Evolutionary conservation across 169 alveolate genomes (phyloP).

Genomic region (Plasmodium billcollinsi): DNA sequence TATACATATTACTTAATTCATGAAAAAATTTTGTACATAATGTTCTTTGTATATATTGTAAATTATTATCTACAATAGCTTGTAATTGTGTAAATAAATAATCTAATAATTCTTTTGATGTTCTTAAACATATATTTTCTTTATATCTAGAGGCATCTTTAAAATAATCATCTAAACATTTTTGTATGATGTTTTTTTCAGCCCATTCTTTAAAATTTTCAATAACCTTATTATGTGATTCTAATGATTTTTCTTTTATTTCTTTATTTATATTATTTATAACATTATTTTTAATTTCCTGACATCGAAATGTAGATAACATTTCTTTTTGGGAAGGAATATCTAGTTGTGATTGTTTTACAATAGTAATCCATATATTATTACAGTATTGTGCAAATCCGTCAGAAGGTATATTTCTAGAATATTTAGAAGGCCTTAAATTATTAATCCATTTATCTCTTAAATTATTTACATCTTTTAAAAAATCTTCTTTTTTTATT

Average conservation of each 20-base stretch:
- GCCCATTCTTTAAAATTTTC: constrained; percentile 79
- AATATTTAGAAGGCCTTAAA: constrained; percentile 85
- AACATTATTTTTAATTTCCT: constrained; percentile 86
- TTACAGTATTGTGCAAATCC: constrained; percentile 88
- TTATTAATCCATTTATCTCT: constrained; percentile 79
- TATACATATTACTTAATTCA: constrained; percentile 77
- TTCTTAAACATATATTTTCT: constrained; percentile 74
- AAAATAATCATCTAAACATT: constrained; percentile 79
- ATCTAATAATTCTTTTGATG: constrained; percentile 74
- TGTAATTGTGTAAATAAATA: constrained; percentile 77
- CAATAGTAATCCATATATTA: constrained; percentile 86
- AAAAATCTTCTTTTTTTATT: constrained; percentile 83
- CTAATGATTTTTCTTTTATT: constrained; percentile 59
- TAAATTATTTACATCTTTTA: constrained; percentile 79
- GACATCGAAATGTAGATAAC: constrained; percentile 89
- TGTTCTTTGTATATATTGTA: constrained; percentile 73
- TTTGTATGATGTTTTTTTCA: constrained; percentile 62
- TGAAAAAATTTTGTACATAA: constrained; percentile 76
- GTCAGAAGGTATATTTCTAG: constrained; percentile 90
- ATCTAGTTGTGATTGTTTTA: constrained; percentile 89
- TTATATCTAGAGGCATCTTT: constrained; percentile 83
- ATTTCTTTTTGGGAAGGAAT: constrained; percentile 91
- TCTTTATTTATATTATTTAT: constrained; percentile 50
- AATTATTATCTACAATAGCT: constrained; percentile 78
- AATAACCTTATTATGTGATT: constrained; percentile 35